Percentiles rank a stretch among this genome's conserved stretches.
phyloP scores from a whole-genome alignment of 495 filamentous ascomycete genomes.

The Pyronema omphalodes region DNA sequence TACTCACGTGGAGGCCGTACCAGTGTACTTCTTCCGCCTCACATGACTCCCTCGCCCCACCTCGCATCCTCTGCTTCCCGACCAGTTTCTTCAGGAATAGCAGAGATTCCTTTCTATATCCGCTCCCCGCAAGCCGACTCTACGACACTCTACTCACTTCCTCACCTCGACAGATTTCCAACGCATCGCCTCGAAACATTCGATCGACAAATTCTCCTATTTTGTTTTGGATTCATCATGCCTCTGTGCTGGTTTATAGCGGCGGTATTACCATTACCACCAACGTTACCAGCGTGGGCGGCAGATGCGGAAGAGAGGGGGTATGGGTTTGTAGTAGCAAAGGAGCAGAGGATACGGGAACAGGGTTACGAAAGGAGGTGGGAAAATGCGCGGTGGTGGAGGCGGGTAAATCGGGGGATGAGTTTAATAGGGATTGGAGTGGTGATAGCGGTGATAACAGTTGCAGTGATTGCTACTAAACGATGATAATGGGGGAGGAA shows the following conservation, averaged over 20 bases:
- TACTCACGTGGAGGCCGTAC: background rate
- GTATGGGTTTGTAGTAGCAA: conserved; percentile 16
- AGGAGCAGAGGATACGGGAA: conserved; percentile 15
- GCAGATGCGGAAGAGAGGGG: conserved; percentile 31
- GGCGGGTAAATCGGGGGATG: conserved; percentile 78
- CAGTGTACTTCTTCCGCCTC: too few relatives aligned
- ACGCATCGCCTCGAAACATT: conserved; percentile 8
- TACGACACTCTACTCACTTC: conserved; percentile 16
- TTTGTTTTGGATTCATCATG: conserved; percentile 71
- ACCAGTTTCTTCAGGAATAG: background rate
- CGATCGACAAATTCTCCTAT: conserved; percentile 58
- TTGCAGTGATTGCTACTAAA: conserved; percentile 1
- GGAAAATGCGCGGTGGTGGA: conserved; percentile 82
- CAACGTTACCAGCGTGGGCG: conserved; percentile 14
- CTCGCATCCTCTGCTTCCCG: background rate
- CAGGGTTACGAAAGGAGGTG: conserved; percentile 43
- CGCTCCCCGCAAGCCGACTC: background rate
- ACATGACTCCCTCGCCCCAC: too few relatives aligned
- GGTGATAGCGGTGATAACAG: conserved; percentile 46
- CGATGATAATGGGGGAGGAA: too few relatives aligned
- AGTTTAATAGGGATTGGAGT: conserved; percentile 58
- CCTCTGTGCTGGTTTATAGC: conserved; percentile 81
- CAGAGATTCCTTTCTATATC: background rate
- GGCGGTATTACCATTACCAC: conserved; percentile 61
- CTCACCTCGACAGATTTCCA: conserved; percentile 16